These are phyloP conservation scores for Knoxia roxburghii DNA, from an alignment of 257 asterid genomes.

Conservation along the genomic window DNA sequence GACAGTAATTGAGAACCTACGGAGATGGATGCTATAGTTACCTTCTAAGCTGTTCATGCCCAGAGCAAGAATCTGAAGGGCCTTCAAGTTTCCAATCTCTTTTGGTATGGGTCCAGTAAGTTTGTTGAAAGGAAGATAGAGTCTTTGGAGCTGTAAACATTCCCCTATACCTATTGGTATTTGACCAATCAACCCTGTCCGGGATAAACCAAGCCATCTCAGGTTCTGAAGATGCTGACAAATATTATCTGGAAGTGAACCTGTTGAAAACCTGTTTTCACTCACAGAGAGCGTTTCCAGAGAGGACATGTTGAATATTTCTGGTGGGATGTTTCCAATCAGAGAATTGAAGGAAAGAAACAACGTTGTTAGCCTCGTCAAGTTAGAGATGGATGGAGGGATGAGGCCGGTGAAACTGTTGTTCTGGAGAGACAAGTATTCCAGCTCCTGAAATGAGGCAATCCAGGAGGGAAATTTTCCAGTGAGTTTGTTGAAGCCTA, in stretches of 20 bases:
- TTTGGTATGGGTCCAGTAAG: slow-evolving; percentile 21
- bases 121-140: slow-evolving; percentile 6
- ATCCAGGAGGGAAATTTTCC: not conserved
- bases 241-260: not conserved
- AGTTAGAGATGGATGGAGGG: not conserved
- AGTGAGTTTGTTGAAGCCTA: not conserved
- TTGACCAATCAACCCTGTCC: slow-evolving; percentile 3
- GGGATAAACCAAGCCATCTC: not conserved
- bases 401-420: not conserved
- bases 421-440: not conserved
- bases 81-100: slow-evolving; percentile 17
- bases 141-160: slow-evolving; percentile 10
- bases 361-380: not conserved
- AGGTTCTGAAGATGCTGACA: not conserved
- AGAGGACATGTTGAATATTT: slow-evolving; percentile 19
- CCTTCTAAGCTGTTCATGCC: not conserved
- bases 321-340: not conserved
- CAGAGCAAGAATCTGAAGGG: slow-evolving; percentile 13
- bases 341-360: not conserved
- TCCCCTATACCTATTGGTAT: not conserved
- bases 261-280: not conserved
- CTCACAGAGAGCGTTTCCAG: not conserved
- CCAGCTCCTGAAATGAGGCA: not conserved
- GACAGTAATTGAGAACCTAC: too few relatives aligned
- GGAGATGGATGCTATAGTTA: not conserved